Base-by-base conservation (phyloP, 768 basidiomycete genomes). In the Omphalotus guepiniiformis region DNA sequence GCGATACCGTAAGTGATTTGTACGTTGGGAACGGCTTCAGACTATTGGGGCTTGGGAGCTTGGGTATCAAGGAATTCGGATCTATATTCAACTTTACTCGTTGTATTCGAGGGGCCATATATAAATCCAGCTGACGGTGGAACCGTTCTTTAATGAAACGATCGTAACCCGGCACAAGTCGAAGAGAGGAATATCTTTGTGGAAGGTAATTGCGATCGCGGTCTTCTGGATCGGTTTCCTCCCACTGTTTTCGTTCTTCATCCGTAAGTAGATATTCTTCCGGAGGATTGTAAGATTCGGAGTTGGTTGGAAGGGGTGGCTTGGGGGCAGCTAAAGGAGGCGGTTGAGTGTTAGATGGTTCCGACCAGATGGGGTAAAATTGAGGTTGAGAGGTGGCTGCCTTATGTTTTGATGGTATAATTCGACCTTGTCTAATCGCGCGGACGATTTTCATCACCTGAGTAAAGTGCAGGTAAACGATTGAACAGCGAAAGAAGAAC, bases 401-500 rank as follows among this genome's bases (percentile, higher is more conserved):
- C 66, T 81, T 88, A 12, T 93, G 89, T 66, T 92, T 95, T 53
- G 88, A 83, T 25, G 93, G 89, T 6, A 93, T 60, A 53, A 99
- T 99, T 35, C 90, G 86, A 27, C 96, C 96, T 73, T 93, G 85
- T 7, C 96, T 83, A 59, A 99, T 98, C 4, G 95, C 95, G 39
- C 94, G 93, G 52, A 99, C 94, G 52, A 98, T 97, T 79, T 98
- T 99, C 92, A 99, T 94, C 55, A 99, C 82, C 94, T 96, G 54
- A 3, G 32, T 18, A 39, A 47, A 21, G n/a, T 44, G 51, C 34
- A 30, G 42, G 28, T 9, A 23, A 26, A 39, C 27, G 30, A 53
- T 19, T 22, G 32, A 16, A 26, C 2, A 8, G 26, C 21, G 39
- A 27, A 15, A 37, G 28, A 12, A 15, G 29, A 27, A 40, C n/a